These are phyloP conservation scores for Dentipellis fragilis DNA, from an alignment of 768 basidiomycete species.

Conservation along the genomic window DNA sequence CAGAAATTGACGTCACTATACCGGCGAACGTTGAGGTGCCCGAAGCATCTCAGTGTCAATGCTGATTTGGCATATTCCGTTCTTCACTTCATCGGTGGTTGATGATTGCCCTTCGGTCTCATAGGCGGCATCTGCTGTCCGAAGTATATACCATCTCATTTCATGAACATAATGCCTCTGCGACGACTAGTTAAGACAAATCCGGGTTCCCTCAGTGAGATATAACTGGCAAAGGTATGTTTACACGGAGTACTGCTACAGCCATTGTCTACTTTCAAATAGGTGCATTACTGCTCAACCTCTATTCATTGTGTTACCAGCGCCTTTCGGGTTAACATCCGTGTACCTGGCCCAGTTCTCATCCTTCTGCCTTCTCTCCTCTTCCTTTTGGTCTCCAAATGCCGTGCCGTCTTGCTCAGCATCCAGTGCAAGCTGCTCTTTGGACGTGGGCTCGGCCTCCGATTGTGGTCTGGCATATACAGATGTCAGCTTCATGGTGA, in stretches of 20 bases:
- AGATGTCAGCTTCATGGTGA: no score
- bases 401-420: slow-evolving; percentile 78
- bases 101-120: background rate
- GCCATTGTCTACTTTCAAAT: background rate
- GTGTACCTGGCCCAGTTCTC: slow-evolving; percentile 89
- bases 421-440: slow-evolving; percentile 69
- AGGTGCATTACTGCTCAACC: slow-evolving; percentile 35
- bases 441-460: slow-evolving; percentile 52
- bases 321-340: slow-evolving; percentile 78
- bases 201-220: no score
- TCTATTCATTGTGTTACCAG: slow-evolving; percentile 96
- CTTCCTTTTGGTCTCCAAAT: slow-evolving; percentile 56
- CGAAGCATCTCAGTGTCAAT: slow-evolving; percentile 80
- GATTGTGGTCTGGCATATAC: slow-evolving; percentile 7
- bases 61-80: slow-evolving; percentile 36
- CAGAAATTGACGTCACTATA: slow-evolving; percentile 90
- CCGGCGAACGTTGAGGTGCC: slow-evolving; percentile 59
- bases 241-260: background rate
- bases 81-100: background rate
- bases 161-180: background rate
- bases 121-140: background rate
- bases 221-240: background rate
- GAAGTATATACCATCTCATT: slow-evolving; percentile 5
- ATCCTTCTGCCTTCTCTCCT: slow-evolving; percentile 74
- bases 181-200: background rate